Percentiles rank a stretch among this genome's conserved stretches.
Conservation (phyloP, 768 basidiomycete species). For the Rhodotorula diobovata region DNA sequence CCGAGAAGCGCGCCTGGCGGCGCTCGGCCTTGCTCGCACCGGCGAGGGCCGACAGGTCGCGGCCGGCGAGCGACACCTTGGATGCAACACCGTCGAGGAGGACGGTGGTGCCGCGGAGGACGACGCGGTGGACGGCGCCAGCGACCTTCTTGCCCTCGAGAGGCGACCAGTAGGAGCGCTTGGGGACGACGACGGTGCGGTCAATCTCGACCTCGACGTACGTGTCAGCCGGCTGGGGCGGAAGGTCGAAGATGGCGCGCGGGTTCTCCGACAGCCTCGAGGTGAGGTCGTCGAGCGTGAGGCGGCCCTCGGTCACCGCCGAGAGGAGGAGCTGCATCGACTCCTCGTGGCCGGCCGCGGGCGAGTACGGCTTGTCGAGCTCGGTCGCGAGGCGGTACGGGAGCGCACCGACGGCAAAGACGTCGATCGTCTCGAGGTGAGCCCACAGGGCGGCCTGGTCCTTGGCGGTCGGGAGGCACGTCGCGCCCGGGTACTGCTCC, state of each 20-base stretch:
- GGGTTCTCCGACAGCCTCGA: constrained; percentile 87
- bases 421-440: constrained; percentile 76
- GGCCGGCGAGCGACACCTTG: constrained; percentile 41
- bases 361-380: constrained; percentile 58
- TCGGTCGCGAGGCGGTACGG: constrained; percentile 71
- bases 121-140: constrained; percentile 82
- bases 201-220: constrained; percentile 89
- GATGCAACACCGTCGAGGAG: constrained; percentile 79
- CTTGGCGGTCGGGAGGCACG: constrained; percentile 63
- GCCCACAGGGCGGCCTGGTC: constrained; percentile 83
- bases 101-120: constrained; percentile 80
- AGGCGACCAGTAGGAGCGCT: constrained; percentile 68
- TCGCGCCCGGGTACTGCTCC: constrained; percentile 65
- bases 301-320: constrained; percentile 71
- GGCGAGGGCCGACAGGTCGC: constrained; percentile 48
- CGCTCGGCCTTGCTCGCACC: constrained; percentile 25
- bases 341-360: constrained; percentile 79
- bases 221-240: constrained; percentile 65
- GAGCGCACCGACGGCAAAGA: constrained; percentile 79
- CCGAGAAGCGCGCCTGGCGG: constrained; percentile 47
- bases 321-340: constrained; percentile 79
- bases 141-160: constrained; percentile 59
- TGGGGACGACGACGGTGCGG: constrained; percentile 60
- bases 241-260: constrained; percentile 79
- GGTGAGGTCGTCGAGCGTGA: constrained; percentile 77